phyloP scores from a whole-genome alignment of 179 eudicot genomes.

The Vitellaria paradoxa region DNA sequence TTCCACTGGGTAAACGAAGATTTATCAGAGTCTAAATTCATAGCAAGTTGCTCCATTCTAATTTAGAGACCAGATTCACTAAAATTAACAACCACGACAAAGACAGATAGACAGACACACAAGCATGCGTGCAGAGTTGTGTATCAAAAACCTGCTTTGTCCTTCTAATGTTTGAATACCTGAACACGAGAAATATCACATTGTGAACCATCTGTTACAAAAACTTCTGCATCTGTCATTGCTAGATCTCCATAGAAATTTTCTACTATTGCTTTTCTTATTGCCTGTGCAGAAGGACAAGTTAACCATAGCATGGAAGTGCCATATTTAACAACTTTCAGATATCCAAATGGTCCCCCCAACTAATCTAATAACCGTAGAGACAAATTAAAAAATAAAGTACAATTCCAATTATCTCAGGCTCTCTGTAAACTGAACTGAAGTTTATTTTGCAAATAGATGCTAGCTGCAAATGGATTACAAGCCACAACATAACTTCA shows the following conservation, averaged over 20 bases:
- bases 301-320: not conserved
- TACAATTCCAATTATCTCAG: not conserved
- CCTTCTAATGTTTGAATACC: conserved; percentile 30
- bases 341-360: too few species aligned
- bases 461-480: too few species aligned
- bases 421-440: not conserved
- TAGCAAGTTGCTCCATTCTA: not conserved
- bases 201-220: conserved; percentile 87
- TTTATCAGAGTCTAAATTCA: not conserved
- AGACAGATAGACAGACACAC: not conserved
- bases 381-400: not conserved
- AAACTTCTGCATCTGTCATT: conserved; percentile 50
- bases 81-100: not conserved
- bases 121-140: too few species aligned
- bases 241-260: conserved; percentile 42
- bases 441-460: not conserved
- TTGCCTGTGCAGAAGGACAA: conserved; percentile 33
- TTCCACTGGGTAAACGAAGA: not conserved
- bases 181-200: conserved; percentile 79
- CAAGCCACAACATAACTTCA: not conserved
- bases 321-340: not conserved
- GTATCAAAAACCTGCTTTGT: not conserved
- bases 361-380: not conserved
- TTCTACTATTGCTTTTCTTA: conserved; percentile 65
- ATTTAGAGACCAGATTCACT: not conserved